Percentiles rank a stretch among this genome's conserved stretches.
Conservation (phyloP, 2,329 filamentous ascomycete species). For the Claviceps paspali region DNA sequence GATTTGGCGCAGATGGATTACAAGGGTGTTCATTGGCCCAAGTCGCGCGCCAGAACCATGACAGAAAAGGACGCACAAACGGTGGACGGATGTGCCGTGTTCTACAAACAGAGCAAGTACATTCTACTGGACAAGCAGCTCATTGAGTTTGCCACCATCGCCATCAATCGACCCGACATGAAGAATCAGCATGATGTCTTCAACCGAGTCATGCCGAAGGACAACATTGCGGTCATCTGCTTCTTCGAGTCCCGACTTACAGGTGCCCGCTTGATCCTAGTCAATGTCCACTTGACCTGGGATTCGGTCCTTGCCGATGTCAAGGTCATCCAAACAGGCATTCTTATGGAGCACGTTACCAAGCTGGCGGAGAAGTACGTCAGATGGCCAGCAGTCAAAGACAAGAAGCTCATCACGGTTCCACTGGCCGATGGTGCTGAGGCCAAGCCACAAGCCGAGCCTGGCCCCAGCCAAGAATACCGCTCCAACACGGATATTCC, state of each 20-base stretch:
- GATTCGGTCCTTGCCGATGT: constrained; percentile 83
- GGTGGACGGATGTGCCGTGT: constrained; percentile 95
- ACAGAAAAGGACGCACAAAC: constrained; percentile 69
- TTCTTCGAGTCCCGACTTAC: constrained; percentile 88
- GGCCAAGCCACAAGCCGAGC: constrained; percentile 39
- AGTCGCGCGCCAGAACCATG: constrained; percentile 84
- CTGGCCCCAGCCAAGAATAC: constrained; percentile 76
- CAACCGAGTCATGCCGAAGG: constrained; percentile 95
- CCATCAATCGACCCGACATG: constrained; percentile 91
- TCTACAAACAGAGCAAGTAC: constrained; percentile 92
- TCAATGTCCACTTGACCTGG: constrained; percentile 92
- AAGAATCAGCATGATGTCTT: constrained; percentile 96
- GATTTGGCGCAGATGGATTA: constrained; percentile 77
- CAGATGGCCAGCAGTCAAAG: constrained; percentile 62
- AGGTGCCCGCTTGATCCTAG: constrained; percentile 81
- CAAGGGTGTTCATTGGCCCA: constrained; percentile 86
- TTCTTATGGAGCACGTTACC: constrained; percentile 81
- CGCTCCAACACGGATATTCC: constrained; percentile 76
- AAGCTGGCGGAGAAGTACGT: constrained; percentile 78
- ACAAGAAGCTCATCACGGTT: constrained; percentile 51
- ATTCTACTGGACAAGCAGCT: constrained; percentile 87
- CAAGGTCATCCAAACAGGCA: constrained; percentile 90
- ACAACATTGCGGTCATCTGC: constrained; percentile 84
- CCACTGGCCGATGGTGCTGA: constrained; percentile 28
- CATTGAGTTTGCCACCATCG: constrained; percentile 80